Conservation (phyloP, 805 yeast genomes). For the Komagataella ulmi region DNA sequence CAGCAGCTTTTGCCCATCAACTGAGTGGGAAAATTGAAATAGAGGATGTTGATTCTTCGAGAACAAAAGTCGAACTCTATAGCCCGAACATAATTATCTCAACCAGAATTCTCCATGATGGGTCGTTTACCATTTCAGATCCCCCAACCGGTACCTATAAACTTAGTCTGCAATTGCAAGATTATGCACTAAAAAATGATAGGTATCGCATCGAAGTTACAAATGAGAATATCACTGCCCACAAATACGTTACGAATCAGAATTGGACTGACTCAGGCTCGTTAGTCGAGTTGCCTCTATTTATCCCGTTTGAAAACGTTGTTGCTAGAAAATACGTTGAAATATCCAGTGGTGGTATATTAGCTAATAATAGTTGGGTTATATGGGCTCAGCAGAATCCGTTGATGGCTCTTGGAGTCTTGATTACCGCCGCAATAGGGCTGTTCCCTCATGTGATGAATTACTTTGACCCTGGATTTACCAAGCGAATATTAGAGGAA, state of each 20-base stretch:
- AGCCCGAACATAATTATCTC: not conserved
- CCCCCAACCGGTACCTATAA: not conserved
- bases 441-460: slow-evolving; percentile 12
- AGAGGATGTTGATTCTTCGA: not conserved
- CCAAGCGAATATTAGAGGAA: slow-evolving; percentile 11
- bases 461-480: slow-evolving; percentile 14
- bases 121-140: not conserved
- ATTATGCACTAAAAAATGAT: not conserved
- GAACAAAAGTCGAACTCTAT: not conserved
- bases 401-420: slow-evolving; percentile 4
- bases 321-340: slow-evolving; percentile 8
- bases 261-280: not conserved
- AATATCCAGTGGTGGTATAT: not conserved
- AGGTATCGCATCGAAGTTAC: not conserved
- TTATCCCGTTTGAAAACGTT: slow-evolving; percentile 3
- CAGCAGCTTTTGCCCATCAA: slow-evolving; percentile 16
- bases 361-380: not conserved
- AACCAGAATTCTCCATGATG: not conserved
- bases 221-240: not conserved
- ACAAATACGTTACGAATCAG: not conserved
- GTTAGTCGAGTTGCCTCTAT: not conserved
- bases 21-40: slow-evolving; percentile 14
- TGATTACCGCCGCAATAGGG: slow-evolving; percentile 5
- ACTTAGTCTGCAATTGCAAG: not conserved
- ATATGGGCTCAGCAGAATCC: slow-evolving; percentile 8